Evolutionary conservation across 139 green algal species (phyloP), one percentile per base, ranked within the genome.

Genomic region (Micractinium conductrix): DNA sequence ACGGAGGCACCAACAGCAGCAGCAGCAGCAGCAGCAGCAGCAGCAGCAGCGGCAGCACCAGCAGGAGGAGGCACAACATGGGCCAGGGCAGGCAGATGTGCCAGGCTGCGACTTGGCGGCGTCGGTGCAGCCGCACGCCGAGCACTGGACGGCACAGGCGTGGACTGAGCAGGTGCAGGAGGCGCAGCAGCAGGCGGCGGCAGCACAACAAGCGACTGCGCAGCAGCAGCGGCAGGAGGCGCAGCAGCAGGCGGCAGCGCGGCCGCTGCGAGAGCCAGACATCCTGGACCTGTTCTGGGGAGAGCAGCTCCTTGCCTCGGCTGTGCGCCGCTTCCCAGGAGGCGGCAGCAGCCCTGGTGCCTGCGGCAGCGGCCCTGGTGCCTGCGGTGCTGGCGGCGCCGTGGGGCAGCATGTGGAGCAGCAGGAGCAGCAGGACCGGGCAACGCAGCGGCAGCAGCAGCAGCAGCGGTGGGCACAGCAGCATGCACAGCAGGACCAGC

Each of bases 281-380:
- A 17, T 87, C 14, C 43, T 90, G 2, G 87, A 90, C 17, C 55
- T 90, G 24, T 45, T 76, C 6, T 35, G 86, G 0, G 53, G 42
- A 19, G 87, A 63, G 3, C 44, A 86, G n/a, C 45, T 85, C n/a
- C 42, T 90, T 48, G 87, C 87, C 30, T 81, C 35, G 33, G 87
- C 84, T 21, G 68, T 90, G 17, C 78, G 79, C 4, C 69, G 78
- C 44, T 83, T 73, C 60, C 70, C 45, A 38, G 35, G 60, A 3
- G 63, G 21, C 63, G 4, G 26, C 38, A 33, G 69, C 69, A 55
- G 65, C 35, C 26, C 17, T n/a, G 19, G 63, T n/a, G 22, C 9
- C 4, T 19, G 63, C 63, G 22, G 53, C 53, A 9, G 6, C 48
- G 48, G 48, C 48, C 12, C 12, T 16, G 16, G 48, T 10, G 5